phyloP scores from a whole-genome alignment of 2,329 filamentous ascomycete genomes.

The Gnomoniopsis sp. region DNA sequence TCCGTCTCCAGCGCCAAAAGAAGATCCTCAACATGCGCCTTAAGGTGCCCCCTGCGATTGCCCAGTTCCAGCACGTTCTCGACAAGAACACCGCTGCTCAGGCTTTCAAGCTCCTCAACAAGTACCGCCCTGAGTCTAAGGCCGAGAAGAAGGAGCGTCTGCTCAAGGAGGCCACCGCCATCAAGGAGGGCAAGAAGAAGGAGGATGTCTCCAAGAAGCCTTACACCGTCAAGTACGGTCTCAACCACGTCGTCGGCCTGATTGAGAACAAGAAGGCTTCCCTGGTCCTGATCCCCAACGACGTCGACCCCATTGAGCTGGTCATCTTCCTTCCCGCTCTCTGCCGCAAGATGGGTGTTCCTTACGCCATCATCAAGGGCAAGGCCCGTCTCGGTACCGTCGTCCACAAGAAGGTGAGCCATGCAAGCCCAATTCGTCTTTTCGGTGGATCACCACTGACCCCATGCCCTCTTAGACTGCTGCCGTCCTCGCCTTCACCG shows the following conservation, averaged over 20 bases:
- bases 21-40: slow-evolving; percentile 98
- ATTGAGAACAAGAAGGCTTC: slow-evolving; percentile 99
- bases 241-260: slow-evolving; percentile 97
- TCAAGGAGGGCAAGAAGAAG: slow-evolving; percentile 99
- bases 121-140: slow-evolving; percentile 99
- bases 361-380: slow-evolving; percentile 99
- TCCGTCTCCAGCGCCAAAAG: slow-evolving; percentile 90
- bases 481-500: slow-evolving; percentile 90
- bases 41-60: slow-evolving; percentile 95
- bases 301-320: slow-evolving; percentile 99
- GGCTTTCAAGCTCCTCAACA: slow-evolving; percentile 99
- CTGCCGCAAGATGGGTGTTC: slow-evolving; percentile 99
- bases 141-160: slow-evolving; percentile 99
- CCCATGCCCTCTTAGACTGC: slow-evolving; percentile 64
- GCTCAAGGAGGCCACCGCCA: slow-evolving; percentile 94
- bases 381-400: slow-evolving; percentile 99
- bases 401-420: slow-evolving; percentile 93
- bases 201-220: slow-evolving; percentile 99
- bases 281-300: slow-evolving; percentile 97
- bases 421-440: background rate
- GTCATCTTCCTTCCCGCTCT: slow-evolving; percentile 98
- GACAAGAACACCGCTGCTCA: slow-evolving; percentile 96
- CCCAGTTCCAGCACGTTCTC: slow-evolving; percentile 96
- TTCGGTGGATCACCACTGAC: background rate
- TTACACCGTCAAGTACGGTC: slow-evolving; percentile 98